phyloP scores from a whole-genome alignment of 2,329 filamentous ascomycete genomes.

The Fusarium neocosmosporiellum region DNA sequence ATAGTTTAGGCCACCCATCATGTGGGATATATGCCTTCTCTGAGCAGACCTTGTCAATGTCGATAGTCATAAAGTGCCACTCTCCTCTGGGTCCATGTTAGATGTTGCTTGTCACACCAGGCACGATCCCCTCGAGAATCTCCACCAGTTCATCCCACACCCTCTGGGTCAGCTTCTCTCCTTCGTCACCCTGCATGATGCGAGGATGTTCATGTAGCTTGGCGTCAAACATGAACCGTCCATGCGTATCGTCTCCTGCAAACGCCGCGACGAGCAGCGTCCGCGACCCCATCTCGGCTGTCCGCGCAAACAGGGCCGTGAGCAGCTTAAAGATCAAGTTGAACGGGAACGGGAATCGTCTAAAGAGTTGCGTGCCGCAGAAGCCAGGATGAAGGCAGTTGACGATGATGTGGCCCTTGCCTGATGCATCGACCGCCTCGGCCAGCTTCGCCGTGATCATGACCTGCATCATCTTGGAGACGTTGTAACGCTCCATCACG shows the following conservation, averaged over 20 bases:
- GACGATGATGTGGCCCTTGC: conserved; percentile 49
- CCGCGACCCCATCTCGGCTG: conserved; percentile 53
- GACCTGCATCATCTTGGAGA: conserved; percentile 48
- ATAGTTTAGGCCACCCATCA: not conserved
- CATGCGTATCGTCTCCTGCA: conserved; percentile 53
- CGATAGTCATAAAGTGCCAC: not conserved
- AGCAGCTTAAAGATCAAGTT: conserved; percentile 30
- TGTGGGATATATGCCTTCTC: not conserved
- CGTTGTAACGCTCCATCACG: conserved; percentile 41
- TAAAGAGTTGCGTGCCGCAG: conserved; percentile 55
- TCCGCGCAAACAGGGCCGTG: conserved; percentile 47
- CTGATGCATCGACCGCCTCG: conserved; percentile 43
- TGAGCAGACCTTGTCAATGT: too few species aligned
- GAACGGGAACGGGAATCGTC: conserved; percentile 45
- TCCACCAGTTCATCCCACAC: conserved; percentile 57
- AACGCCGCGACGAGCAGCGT: conserved; percentile 52
- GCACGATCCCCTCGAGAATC: conserved; percentile 56
- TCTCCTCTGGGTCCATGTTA: conserved; percentile 14
- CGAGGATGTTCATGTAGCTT: conserved; percentile 37
- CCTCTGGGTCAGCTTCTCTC: conserved; percentile 48
- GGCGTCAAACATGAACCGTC: conserved; percentile 54
- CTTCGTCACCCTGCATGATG: conserved; percentile 49
- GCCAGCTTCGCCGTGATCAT: conserved; percentile 50
- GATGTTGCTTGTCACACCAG: conserved; percentile 50
- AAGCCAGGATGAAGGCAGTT: conserved; percentile 56